Percentiles rank a stretch among this genome's conserved stretches.
Evolutionary conservation across 2,329 filamentous ascomycete species (phyloP).

Genomic region (Sporothrix mexicana): DNA sequence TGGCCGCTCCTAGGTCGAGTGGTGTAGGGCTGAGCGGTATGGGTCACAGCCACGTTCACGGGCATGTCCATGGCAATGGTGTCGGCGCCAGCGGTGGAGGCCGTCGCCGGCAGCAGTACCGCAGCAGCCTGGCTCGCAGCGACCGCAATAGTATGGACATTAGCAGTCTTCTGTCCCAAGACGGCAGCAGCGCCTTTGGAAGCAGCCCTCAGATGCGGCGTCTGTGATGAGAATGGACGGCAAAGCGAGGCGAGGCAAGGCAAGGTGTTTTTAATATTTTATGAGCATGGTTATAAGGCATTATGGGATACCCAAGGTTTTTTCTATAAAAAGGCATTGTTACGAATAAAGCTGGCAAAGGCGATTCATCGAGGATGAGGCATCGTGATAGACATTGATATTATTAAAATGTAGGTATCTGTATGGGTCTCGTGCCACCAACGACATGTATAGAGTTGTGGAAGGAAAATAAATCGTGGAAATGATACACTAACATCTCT

Average conservation of each 20-base stretch:
- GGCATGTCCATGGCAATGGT: background rate
- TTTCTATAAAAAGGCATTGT: background rate
- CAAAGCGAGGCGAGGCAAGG: too few species aligned
- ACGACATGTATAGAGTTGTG: background rate
- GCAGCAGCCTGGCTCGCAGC: conserved; percentile 48
- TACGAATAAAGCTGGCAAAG: conserved; percentile 3
- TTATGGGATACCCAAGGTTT: conserved; percentile 20
- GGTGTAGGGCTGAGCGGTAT: conserved; percentile 7
- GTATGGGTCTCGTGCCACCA: background rate
- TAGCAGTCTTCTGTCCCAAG: conserved; percentile 60
- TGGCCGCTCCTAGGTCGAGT: conserved; percentile 26
- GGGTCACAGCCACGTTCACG: background rate
- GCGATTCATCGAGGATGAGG: background rate
- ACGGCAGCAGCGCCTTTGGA: conserved; percentile 63
- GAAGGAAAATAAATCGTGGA: background rate
- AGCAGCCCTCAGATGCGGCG: conserved; percentile 60
- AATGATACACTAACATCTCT: background rate
- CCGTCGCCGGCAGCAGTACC: conserved; percentile 41
- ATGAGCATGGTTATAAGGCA: background rate
- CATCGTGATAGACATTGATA: background rate
- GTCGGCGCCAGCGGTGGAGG: background rate
- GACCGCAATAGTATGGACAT: conserved; percentile 62
- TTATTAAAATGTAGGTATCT: background rate
- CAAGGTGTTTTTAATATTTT: background rate
- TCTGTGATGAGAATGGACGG: background rate